These are phyloP conservation scores for Pichia sp. DNA, from an alignment of 1,139 yeast genomes.

Conservation along the genomic window DNA sequence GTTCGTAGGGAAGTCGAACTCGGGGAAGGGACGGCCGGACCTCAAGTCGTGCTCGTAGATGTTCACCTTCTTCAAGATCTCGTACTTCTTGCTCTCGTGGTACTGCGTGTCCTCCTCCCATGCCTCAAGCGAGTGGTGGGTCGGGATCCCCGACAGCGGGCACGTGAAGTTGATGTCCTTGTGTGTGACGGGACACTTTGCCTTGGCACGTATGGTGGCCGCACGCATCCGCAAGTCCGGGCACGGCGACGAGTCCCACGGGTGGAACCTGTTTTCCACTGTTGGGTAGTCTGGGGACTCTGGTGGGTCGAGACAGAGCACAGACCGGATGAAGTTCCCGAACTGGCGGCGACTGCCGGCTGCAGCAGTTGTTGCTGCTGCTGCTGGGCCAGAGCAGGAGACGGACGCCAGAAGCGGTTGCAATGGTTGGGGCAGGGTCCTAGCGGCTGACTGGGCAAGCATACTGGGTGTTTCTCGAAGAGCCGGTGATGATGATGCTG, in stretches of 20 bases:
- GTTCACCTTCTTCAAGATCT: constrained; percentile 77
- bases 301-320: constrained; percentile 60
- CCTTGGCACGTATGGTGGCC: constrained; percentile 81
- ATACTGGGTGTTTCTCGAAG: not conserved
- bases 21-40: constrained; percentile 91
- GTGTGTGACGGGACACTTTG: constrained; percentile 86
- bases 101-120: constrained; percentile 79
- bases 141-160: constrained; percentile 92
- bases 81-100: constrained; percentile 63
- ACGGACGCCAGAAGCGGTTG: constrained; percentile 1
- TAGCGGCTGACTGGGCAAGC: constrained; percentile 1
- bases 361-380: not conserved
- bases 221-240: constrained; percentile 88
- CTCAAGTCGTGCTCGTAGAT: constrained; percentile 92
- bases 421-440: constrained; percentile 7
- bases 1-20: constrained; percentile 83
- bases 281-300: constrained; percentile 61
- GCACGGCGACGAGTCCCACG: constrained; percentile 91
- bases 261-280: constrained; percentile 62
- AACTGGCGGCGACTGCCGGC: constrained; percentile 29
- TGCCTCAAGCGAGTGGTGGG: constrained; percentile 86
- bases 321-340: constrained; percentile 49
- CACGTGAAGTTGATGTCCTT: constrained; percentile 80
- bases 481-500: not conserved
- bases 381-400: not conserved